These are phyloP conservation scores for Ophiocordyceps unilateralis DNA, from an alignment of 2,329 filamentous ascomycete genomes.

Conservation along the genomic window DNA sequence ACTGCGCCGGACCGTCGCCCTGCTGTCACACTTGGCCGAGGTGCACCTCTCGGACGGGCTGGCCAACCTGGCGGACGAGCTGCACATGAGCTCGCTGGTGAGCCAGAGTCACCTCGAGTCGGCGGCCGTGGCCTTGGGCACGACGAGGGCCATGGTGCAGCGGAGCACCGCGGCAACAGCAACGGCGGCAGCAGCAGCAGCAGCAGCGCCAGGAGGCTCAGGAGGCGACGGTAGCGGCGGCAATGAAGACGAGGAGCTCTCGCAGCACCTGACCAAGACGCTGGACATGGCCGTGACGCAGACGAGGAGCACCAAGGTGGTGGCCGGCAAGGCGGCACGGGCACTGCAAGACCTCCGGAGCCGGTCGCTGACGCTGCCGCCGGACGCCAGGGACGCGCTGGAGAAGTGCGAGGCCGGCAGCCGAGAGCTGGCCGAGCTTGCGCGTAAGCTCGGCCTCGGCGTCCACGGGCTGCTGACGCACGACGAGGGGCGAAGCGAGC, in stretches of 20 bases:
- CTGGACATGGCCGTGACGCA: constrained; percentile 56
- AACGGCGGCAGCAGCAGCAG: constrained; percentile 13
- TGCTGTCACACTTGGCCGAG: constrained; percentile 74
- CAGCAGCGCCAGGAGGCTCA: not conserved
- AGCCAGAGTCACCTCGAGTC: constrained; percentile 73
- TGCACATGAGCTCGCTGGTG: constrained; percentile 59
- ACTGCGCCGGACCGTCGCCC: constrained; percentile 65
- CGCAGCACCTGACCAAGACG: constrained; percentile 50
- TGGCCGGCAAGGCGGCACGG: constrained; percentile 60
- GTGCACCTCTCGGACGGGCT: constrained; percentile 56
- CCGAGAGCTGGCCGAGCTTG: constrained; percentile 46
- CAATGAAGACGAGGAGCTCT: constrained; percentile 41
- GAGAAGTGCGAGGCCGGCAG: constrained; percentile 50
- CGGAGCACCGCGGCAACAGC: constrained; percentile 33
- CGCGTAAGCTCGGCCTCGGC: constrained; percentile 48
- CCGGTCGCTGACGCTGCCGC: constrained; percentile 55
- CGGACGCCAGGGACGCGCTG: constrained; percentile 51
- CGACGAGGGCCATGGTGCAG: constrained; percentile 49
- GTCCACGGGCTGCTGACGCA: constrained; percentile 45
- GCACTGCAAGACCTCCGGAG: constrained; percentile 62
- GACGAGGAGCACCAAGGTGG: constrained; percentile 68
- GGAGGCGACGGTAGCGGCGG: not conserved
- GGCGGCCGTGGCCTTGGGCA: constrained; percentile 48
- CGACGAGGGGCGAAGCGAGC: constrained; percentile 54
- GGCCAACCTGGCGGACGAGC: constrained; percentile 58